These are phyloP conservation scores for Pelargonium cotyledonis DNA, from an alignment of 441 rosid species.

Conservation along the genomic window DNA sequence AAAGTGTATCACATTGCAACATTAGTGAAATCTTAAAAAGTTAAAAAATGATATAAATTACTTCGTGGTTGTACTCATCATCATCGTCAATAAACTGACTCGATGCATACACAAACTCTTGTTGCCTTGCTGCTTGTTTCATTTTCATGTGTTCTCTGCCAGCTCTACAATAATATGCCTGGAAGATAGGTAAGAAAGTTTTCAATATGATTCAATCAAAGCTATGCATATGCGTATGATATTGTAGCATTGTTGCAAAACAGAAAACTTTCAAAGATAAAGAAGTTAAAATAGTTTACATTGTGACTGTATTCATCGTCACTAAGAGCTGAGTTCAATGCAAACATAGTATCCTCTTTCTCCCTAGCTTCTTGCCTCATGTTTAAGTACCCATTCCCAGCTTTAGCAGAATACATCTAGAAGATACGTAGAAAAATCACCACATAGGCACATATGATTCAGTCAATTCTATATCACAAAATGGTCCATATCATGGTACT, in stretches of 20 bases:
- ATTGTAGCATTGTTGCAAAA: not conserved
- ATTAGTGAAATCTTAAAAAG: not conserved
- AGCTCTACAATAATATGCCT: not conserved
- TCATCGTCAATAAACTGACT: not conserved
- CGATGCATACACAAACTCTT: not conserved
- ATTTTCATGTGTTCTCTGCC: not conserved
- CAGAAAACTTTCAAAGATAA: not conserved
- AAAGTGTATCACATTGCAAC: not conserved
- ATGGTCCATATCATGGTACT: not conserved
- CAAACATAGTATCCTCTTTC: not conserved
- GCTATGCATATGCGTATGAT: not conserved
- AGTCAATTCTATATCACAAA: not conserved
- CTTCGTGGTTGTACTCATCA: not conserved
- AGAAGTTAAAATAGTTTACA: not conserved
- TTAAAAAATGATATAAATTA: not conserved
- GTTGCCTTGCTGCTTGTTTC: not conserved
- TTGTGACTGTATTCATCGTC: not conserved
- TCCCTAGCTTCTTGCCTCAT: constrained; percentile 1
- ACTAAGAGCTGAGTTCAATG: not conserved
- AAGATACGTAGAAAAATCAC: not conserved
- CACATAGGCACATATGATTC: not conserved
- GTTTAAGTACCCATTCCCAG: not conserved
- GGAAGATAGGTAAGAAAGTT: not conserved
- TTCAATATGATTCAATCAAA: not conserved
- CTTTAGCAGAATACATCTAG: constrained; percentile 2